A percentile compares a stretch with the other conserved stretches of the same genome.
Conservation (phyloP, 331 rosid species). For the Quercus lobata region DNA sequence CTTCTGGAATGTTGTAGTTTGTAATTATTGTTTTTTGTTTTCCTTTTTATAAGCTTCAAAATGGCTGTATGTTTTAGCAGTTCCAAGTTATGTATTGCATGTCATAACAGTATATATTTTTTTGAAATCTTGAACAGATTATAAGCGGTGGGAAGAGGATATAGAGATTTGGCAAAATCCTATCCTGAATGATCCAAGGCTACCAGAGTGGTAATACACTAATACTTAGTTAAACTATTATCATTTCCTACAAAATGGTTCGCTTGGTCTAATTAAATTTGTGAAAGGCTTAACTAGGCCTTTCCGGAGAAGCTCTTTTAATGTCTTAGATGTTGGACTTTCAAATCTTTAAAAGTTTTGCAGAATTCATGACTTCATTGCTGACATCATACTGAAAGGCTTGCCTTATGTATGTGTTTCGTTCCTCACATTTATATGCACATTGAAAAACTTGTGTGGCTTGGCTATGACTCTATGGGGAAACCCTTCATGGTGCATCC, state of each 20-base stretch:
- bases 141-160: slow-evolving; percentile 96
- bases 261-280: background rate
- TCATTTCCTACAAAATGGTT: background rate
- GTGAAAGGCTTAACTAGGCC: background rate
- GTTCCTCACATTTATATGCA: background rate
- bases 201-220: slow-evolving; percentile 91
- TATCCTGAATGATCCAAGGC: slow-evolving; percentile 68
- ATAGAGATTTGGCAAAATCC: slow-evolving; percentile 94
- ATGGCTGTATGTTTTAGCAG: background rate
- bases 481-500: slow-evolving; percentile 42
- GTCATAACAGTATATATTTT: slow-evolving; percentile 19
- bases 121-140: slow-evolving; percentile 54
- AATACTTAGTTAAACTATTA: slow-evolving; percentile 22
- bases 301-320: background rate
- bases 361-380: background rate
- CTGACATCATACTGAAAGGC: background rate
- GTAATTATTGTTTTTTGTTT: background rate
- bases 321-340: background rate
- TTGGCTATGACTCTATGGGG: slow-evolving; percentile 21
- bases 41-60: background rate
- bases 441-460: background rate
- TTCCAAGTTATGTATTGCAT: background rate
- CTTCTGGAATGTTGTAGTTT: background rate
- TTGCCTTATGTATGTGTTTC: background rate
- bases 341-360: background rate